Conservation (phyloP, 345 rosid genomes). For the Eucalyptus victrix region DNA sequence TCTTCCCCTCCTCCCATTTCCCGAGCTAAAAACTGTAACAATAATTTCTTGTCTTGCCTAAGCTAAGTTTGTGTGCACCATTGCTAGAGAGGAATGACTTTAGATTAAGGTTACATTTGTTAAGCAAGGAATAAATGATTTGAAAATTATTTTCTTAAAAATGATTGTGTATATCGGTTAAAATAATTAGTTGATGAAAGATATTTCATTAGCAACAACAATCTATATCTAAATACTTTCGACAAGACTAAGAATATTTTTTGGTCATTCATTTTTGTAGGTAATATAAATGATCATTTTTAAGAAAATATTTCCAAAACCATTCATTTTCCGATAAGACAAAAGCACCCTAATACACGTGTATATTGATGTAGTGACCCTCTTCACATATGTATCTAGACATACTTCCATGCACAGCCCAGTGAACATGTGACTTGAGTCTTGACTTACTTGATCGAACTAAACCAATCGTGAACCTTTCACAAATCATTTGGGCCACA, state of each 20-base stretch:
- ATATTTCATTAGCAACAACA: background rate
- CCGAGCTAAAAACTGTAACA: background rate
- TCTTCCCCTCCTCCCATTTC: background rate
- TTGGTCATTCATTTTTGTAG: background rate
- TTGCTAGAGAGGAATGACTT: background rate
- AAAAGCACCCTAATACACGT: background rate
- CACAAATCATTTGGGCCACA: background rate
- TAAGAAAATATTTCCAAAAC: background rate
- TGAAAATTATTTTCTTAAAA: background rate
- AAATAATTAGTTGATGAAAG: background rate
- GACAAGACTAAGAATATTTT: rapidly evolving
- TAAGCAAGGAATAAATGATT: background rate
- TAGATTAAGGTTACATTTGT: background rate
- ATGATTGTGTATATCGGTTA: rapidly evolving
- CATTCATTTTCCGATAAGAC: background rate
- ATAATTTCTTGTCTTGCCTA: background rate
- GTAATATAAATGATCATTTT: background rate
- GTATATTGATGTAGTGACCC: background rate
- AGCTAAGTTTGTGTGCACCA: background rate
- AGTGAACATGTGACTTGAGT: background rate
- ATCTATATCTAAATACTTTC: background rate
- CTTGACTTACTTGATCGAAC: background rate
- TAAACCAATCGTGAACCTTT: background rate
- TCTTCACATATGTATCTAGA: background rate
- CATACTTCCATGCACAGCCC: background rate